Base-by-base conservation (phyloP, 805 yeast species). In the Wickerhamiella shivajii region DNA sequence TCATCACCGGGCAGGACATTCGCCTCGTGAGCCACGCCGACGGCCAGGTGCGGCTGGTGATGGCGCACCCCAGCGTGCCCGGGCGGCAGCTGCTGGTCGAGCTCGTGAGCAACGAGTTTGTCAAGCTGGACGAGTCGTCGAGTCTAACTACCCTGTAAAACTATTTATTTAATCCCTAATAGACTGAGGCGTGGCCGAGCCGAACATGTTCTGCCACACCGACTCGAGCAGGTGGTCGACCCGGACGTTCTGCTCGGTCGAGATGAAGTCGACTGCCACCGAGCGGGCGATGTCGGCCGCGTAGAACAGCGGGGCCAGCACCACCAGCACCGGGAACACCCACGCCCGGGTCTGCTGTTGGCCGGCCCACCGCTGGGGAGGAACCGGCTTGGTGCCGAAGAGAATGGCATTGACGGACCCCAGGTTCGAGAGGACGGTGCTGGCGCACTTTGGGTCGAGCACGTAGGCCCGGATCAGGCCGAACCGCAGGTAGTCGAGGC, bases 1-100 rank as follows among this genome's bases (percentile, higher is more conserved):
- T 79, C 4, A 63, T 81, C 25, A 66, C 73, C 3, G 87, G 87
- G 15, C 76, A 74, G 48, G 79, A 71, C 43, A 67, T 80, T 20
- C 44, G 53, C 16, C 46, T 64, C 15, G 36, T 69, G n/a, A 66
- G 61, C 34, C 53, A 53, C 3, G 49, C 44, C 8, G 57, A 51
- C 11, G 60, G 59, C 14, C 48, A 62, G 30, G 53, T 66, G 12
- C 54, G 56, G 16, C 44, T 71, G 3, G 50, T 58, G 0, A 50
- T 77, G 60, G 76, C 80, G 13, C 83, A 80, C 46, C 92, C 92
- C 0, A 54, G 54, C 36, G 62, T 67, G 9, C 55, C 64, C 3
- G 80, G 74, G 2, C 59, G 78, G 39, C 90, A 78, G 49, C 49
- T 78, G 33, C 52, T 77, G 1, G 59, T 72, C 15, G 58, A 55